These are phyloP conservation scores for Metschnikowia lunata DNA, from an alignment of 805 yeast species.

Conservation along the genomic window DNA sequence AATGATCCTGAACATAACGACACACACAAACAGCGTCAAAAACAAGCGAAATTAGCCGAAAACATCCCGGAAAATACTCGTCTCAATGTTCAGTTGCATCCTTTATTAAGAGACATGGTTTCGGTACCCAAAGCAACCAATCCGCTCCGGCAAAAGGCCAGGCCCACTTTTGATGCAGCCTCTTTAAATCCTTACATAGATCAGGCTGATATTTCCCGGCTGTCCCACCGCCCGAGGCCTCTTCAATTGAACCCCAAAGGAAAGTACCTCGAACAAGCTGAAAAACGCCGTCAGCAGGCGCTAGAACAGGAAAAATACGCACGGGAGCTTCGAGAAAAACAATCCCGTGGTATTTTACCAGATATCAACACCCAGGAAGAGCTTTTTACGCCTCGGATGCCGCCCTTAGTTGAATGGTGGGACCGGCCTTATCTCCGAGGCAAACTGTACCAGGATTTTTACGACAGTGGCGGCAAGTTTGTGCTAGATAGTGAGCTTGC, in stretches of 20 bases:
- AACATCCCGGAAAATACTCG: not conserved
- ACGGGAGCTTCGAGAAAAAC: slow-evolving; percentile 31
- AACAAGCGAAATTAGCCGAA: no score
- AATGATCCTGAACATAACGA: no score
- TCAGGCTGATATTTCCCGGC: slow-evolving; percentile 16
- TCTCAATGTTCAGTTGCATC: slow-evolving; percentile 23
- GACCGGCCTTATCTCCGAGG: slow-evolving; percentile 54
- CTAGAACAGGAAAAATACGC: slow-evolving; percentile 8
- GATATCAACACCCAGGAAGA: slow-evolving; percentile 55
- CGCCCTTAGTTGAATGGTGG: slow-evolving; percentile 89
- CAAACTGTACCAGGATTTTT: slow-evolving; percentile 32
- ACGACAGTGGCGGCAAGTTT: slow-evolving; percentile 19
- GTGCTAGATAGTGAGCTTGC: slow-evolving; percentile 36
- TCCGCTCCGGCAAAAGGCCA: slow-evolving; percentile 27
- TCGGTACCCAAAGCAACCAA: slow-evolving; percentile 24
- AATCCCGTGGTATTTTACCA: slow-evolving; percentile 44
- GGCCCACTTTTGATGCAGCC: slow-evolving; percentile 30
- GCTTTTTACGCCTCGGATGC: slow-evolving; percentile 40
- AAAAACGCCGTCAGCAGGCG: slow-evolving; percentile 42
- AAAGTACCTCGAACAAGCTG: slow-evolving; percentile 53
- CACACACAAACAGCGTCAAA: no score
- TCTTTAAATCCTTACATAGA: slow-evolving; percentile 38
- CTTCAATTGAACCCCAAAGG: slow-evolving; percentile 59
- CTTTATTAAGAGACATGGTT: slow-evolving; percentile 29
- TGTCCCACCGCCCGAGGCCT: slow-evolving; percentile 24